Evolutionary conservation across 306 rosid species (phyloP), one percentile per base, ranked within the genome.

Genomic region (Calophaca sinica): DNA sequence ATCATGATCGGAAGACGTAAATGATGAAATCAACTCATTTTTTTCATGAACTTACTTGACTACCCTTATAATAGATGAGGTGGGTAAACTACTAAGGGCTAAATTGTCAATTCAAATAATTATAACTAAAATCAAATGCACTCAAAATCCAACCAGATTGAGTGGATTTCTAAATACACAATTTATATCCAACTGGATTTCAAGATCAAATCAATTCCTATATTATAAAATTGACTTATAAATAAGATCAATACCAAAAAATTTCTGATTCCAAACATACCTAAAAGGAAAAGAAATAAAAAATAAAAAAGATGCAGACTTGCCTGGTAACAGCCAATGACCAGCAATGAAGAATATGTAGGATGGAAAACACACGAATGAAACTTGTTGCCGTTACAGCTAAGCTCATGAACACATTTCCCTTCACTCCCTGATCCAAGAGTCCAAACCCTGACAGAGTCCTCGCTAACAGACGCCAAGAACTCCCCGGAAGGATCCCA

Each of bases 291-390:
- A 66, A 4, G 0, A 35, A 70, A 33, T 5, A 58, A 31, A 36
- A 70, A 33, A 7, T 58, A 31, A 36, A n/a, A 33, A 35, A 7
- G 28, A 80, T 33, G 50, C 67, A 38, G 11, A 72, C 92, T 89
- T 82, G 86, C 99, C 99, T 92, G 88, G 80, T 94, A 94, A 81
- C 99, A 94, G 31, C 99, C 99, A 41, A 94, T 85, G 71, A 92
- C 97, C 68, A 94, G 84, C 80, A 92, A 77, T 8, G 96, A 86
- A 78, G 97, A 68, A 74, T 84, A 90, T 0, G 89, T 86, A 13
- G 99, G 97, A 77, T 92, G 99, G 86, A 94, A 94, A 78, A 94
- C 97, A 45, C 93, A 90, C 0, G 96, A 94, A 72, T 94, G 91
- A 75, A 94, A 94, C 78, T 89, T 92, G 39, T 85, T 85, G 78